Percentiles rank a stretch among this genome's conserved stretches.
Conservation (phyloP, 176 grass and related monocot genomes). For the Oryza punctata region DNA sequence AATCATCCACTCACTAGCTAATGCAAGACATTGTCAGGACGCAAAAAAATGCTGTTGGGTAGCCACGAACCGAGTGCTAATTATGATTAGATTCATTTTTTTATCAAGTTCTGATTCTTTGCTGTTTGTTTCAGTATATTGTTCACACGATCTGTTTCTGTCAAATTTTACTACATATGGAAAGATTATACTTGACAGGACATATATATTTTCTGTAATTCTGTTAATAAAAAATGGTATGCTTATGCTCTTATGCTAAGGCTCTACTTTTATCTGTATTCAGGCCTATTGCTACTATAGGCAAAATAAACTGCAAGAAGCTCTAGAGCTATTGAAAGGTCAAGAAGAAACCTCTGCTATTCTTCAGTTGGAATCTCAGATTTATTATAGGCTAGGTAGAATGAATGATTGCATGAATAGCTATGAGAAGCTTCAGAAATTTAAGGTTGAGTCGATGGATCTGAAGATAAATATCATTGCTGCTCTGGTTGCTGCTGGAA, state of each 20-base stretch:
- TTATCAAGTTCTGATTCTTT: slow-evolving; percentile 10
- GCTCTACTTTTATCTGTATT: slow-evolving; percentile 22
- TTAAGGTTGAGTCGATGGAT: slow-evolving; percentile 83
- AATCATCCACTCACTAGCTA: background rate
- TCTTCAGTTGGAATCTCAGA: slow-evolving; percentile 93
- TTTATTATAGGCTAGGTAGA: slow-evolving; percentile 81
- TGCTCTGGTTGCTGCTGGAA: slow-evolving; percentile 80
- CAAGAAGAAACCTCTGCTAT: slow-evolving; percentile 65
- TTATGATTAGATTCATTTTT: background rate
- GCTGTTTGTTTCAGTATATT: background rate
- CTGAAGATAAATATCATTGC: slow-evolving; percentile 86
- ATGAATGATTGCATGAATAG: slow-evolving; percentile 87
- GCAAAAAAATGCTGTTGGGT: background rate
- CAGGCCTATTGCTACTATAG: slow-evolving; percentile 97
- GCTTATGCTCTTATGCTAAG: slow-evolving; percentile 16
- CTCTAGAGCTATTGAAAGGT: slow-evolving; percentile 58
- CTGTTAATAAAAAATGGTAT: slow-evolving; percentile 17
- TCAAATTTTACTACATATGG: background rate
- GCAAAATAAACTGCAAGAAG: slow-evolving; percentile 91
- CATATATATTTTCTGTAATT: slow-evolving; percentile 20
- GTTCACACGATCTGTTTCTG: background rate
- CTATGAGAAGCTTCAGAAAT: slow-evolving; percentile 87
- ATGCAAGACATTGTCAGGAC: background rate
- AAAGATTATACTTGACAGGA: background rate
- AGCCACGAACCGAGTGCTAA: background rate